Percentiles rank a stretch among this genome's conserved stretches.
phyloP scores from a whole-genome alignment of 805 yeast genomes.

The Sugiyamaella boreocaroliniensis region DNA sequence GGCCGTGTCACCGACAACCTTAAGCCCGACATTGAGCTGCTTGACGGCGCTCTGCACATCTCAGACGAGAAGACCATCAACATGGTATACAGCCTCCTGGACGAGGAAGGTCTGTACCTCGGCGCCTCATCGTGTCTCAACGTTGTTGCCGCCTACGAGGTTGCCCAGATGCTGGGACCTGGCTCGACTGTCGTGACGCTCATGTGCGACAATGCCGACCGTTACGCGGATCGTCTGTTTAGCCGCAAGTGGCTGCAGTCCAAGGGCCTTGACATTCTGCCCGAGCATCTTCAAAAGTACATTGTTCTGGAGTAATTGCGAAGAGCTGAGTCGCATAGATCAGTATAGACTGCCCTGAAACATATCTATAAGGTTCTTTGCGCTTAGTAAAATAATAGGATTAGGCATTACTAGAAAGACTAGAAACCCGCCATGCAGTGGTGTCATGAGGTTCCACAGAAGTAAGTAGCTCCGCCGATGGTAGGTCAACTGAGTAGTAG shows the following conservation, averaged over 20 bases:
- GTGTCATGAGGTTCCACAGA: too few relatives aligned
- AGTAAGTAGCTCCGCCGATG: too few relatives aligned
- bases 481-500: too few relatives aligned
- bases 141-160: conserved; percentile 79
- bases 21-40: conserved; percentile 57
- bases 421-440: too few relatives aligned
- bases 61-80: conserved; percentile 75
- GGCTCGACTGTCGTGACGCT: conserved; percentile 81
- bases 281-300: conserved; percentile 65
- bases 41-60: conserved; percentile 75
- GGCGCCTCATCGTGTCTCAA: conserved; percentile 91
- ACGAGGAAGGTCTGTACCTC: conserved; percentile 83
- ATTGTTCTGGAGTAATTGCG: conserved; percentile 36
- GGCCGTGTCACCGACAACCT: conserved; percentile 85
- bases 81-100: conserved; percentile 76
- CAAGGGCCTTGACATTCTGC: conserved; percentile 63
- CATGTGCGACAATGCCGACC: conserved; percentile 86
- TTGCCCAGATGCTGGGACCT: conserved; percentile 65
- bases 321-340: too few relatives aligned
- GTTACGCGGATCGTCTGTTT: conserved; percentile 76
- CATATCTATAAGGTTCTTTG: too few relatives aligned
- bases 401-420: too few relatives aligned
- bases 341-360: too few relatives aligned
- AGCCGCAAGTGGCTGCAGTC: conserved; percentile 68
- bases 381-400: too few relatives aligned